Evolutionary conservation across 768 basidiomycete species (phyloP).

Genomic region (Podaxis sp.): DNA sequence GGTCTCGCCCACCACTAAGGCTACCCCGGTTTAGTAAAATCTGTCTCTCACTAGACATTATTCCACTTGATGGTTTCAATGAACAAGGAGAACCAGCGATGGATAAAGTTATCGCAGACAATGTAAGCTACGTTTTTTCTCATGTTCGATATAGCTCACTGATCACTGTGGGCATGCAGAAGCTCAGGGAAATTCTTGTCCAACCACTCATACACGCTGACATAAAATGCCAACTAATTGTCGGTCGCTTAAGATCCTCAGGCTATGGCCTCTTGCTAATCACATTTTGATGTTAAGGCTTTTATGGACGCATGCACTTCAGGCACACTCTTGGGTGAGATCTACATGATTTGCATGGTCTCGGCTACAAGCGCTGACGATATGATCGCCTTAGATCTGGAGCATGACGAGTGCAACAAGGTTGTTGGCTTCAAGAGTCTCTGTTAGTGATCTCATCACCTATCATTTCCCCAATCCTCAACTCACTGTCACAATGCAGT

Average conservation of each 20-base stretch:
- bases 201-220: neutral
- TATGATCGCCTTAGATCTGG: constrained; percentile 12
- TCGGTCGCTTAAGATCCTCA: neutral
- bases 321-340: constrained; percentile 18
- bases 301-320: constrained; percentile 15
- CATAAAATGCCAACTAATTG: neutral
- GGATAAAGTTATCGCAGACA: neutral
- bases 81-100: neutral
- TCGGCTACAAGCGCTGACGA: neutral
- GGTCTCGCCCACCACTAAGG: neutral
- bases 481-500: neutral
- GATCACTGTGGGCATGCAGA: neutral
- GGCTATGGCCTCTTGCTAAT: neutral
- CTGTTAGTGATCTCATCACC: constrained; percentile 1
- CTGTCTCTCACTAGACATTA: constrained; percentile 9
- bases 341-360: neutral
- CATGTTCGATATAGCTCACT: neutral
- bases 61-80: constrained; percentile 16
- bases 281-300: neutral
- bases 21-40: neutral
- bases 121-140: neutral
- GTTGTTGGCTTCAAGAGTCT: constrained; percentile 12
- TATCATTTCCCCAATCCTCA: neutral
- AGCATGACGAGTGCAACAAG: constrained; percentile 18
- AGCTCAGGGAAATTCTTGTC: neutral